These are phyloP conservation scores for Metschnikowia proteae DNA, from an alignment of 805 yeast genomes.

Conservation along the genomic window DNA sequence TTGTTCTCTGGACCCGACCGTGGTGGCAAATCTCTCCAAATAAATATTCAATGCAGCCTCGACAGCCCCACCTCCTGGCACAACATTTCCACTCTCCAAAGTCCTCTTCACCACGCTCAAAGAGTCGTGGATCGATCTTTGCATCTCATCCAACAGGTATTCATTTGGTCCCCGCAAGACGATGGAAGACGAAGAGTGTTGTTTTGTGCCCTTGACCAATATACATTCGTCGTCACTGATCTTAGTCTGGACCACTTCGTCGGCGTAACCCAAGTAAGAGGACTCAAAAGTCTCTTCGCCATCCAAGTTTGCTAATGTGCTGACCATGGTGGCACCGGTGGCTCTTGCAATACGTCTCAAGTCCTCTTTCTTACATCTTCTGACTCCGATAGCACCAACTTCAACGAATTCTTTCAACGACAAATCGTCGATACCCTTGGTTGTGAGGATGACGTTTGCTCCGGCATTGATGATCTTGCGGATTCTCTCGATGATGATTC, in stretches of 20 bases:
- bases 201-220: slow-evolving; percentile 80
- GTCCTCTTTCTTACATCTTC: slow-evolving; percentile 97
- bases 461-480: slow-evolving; percentile 80
- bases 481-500: slow-evolving; percentile 78
- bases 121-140: slow-evolving; percentile 93
- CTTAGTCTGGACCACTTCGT: slow-evolving; percentile 83
- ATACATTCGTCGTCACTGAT: slow-evolving; percentile 98
- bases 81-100: slow-evolving; percentile 87
- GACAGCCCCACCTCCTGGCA: slow-evolving; percentile 99
- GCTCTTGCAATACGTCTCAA: slow-evolving; percentile 95
- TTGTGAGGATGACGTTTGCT: slow-evolving; percentile 88
- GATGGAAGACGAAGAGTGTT: slow-evolving; percentile 88
- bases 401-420: slow-evolving; percentile 89
- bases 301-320: slow-evolving; percentile 87
- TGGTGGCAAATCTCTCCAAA: slow-evolving; percentile 94
- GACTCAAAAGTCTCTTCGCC: slow-evolving; percentile 92
- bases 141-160: slow-evolving; percentile 96
- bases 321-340: slow-evolving; percentile 89
- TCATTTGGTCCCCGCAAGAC: slow-evolving; percentile 94
- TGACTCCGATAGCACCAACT: slow-evolving; percentile 89
- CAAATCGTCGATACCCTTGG: slow-evolving; percentile 92
- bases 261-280: slow-evolving; percentile 82
- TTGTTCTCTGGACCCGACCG: slow-evolving; percentile 96
- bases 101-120: slow-evolving; percentile 93
- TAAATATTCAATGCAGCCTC: slow-evolving; percentile 94